phyloP scores from a whole-genome alignment of 352 stramenopile species.

The Phytophthora foliorum region DNA sequence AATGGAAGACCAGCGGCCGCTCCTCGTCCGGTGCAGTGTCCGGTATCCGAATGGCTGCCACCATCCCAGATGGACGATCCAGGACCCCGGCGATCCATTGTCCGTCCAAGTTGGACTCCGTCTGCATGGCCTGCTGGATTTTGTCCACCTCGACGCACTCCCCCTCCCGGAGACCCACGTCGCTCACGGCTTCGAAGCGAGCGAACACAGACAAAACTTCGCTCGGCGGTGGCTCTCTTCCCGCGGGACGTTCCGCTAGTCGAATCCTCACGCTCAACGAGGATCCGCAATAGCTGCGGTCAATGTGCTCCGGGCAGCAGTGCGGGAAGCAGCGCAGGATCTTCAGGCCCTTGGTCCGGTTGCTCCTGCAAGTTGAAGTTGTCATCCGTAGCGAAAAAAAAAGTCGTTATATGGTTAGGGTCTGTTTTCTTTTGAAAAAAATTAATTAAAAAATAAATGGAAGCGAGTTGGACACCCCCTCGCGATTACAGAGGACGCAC shows the following conservation, averaged over 20 bases:
- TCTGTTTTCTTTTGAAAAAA: not conserved
- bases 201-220: constrained; percentile 42
- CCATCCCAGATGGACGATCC: constrained; percentile 52
- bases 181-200: constrained; percentile 49
- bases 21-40: constrained; percentile 21
- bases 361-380: constrained; percentile 51
- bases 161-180: constrained; percentile 48
- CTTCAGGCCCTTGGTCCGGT: constrained; percentile 79
- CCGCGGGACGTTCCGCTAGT: constrained; percentile 18
- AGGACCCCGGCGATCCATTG: constrained; percentile 1
- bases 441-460: not conserved
- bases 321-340: constrained; percentile 77
- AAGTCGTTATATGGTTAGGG: not conserved
- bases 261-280: constrained; percentile 60
- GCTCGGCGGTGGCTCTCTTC: constrained; percentile 13
- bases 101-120: constrained; percentile 65
- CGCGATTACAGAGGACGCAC: constrained; percentile 26
- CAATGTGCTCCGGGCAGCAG: constrained; percentile 77
- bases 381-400: not conserved
- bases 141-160: constrained; percentile 57
- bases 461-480: not conserved
- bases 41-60: constrained; percentile 21
- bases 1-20: constrained; percentile 53
- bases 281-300: constrained; percentile 78
- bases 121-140: constrained; percentile 51